phyloP scores from a whole-genome alignment of 2,329 filamentous ascomycete genomes.

The Colletotrichum echinochloae region DNA sequence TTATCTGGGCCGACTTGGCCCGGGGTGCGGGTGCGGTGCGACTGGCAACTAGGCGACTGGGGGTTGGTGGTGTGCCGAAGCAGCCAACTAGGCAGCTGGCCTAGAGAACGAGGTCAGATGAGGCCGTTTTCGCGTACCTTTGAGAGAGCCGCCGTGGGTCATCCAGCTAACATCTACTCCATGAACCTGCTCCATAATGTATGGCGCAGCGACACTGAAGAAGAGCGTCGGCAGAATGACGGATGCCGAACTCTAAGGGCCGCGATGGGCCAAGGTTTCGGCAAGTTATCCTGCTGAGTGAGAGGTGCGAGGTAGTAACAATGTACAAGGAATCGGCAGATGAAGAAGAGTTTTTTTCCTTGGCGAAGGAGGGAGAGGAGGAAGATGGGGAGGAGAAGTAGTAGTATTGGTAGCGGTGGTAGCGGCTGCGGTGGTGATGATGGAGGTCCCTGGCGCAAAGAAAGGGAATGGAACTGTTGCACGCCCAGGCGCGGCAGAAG shows the following conservation, averaged over 20 bases:
- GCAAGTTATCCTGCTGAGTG: neutral
- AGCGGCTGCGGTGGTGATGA: neutral
- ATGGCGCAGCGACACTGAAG: slow-evolving; percentile 40
- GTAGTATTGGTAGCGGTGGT: neutral
- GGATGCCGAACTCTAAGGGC: slow-evolving; percentile 8
- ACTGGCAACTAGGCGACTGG: slow-evolving; percentile 27
- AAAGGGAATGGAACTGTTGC: slow-evolving; percentile 17
- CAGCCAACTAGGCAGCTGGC: slow-evolving; percentile 25
- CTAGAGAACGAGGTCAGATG: slow-evolving; percentile 39
- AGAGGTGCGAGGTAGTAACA: neutral
- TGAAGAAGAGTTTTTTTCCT: neutral
- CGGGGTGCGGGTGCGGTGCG: slow-evolving; percentile 25
- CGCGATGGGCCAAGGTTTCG: slow-evolving; percentile 25
- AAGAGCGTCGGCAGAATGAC: neutral
- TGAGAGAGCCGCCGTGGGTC: slow-evolving; percentile 81
- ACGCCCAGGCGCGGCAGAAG: slow-evolving; percentile 11
- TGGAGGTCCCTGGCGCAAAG: slow-evolving; percentile 8
- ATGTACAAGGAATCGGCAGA: neutral
- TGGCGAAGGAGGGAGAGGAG: slow-evolving; percentile 2
- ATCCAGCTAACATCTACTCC: slow-evolving; percentile 93
- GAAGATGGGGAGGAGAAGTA: neutral
- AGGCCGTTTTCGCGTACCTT: slow-evolving; percentile 69
- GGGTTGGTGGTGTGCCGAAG: neutral
- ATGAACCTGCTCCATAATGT: slow-evolving; percentile 81
- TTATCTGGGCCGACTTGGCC: slow-evolving; percentile 38